Percentiles rank a stretch among this genome's conserved stretches.
Evolutionary conservation across 2,329 filamentous ascomycete genomes (phyloP).

Genomic region (Pseudogymnoascus sp.): DNA sequence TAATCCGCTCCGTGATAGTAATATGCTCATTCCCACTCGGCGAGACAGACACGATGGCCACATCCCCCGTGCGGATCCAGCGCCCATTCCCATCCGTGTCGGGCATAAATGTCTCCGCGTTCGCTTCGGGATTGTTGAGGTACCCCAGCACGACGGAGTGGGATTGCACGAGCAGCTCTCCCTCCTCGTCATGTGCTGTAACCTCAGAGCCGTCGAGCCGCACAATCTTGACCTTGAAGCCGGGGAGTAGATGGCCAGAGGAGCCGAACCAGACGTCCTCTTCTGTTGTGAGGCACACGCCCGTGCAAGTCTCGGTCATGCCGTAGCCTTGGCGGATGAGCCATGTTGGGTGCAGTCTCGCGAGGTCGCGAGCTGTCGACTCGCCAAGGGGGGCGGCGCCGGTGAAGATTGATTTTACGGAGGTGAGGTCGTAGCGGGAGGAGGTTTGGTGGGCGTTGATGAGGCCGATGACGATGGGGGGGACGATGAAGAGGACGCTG

Average conservation of each 20-base stretch:
- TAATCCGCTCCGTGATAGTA: conserved; percentile 75
- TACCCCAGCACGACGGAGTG: conserved; percentile 77
- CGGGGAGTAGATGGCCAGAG: conserved; percentile 61
- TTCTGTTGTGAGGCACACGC: conserved; percentile 51
- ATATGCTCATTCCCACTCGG: conserved; percentile 67
- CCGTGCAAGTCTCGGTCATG: conserved; percentile 68
- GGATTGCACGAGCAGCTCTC: conserved; percentile 71
- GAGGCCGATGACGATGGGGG: conserved; percentile 73
- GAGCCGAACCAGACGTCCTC: conserved; percentile 63
- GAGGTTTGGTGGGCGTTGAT: conserved; percentile 53
- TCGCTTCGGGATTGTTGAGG: conserved; percentile 77
- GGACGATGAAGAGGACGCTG: conserved; percentile 51
- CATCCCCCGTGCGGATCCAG: conserved; percentile 81
- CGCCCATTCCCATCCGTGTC: conserved; percentile 54
- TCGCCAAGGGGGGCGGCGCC: conserved; percentile 71
- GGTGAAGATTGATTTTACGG: conserved; percentile 56
- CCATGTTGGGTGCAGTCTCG: conserved; percentile 54
- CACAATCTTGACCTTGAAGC: conserved; percentile 56
- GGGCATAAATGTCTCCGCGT: conserved; percentile 63
- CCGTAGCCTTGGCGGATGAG: conserved; percentile 65
- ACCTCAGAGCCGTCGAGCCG: conserved; percentile 62
- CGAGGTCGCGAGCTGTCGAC: conserved; percentile 59
- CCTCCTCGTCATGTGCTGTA: conserved; percentile 60
- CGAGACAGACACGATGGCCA: conserved; percentile 59
- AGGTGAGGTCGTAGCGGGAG: conserved; percentile 62